These are phyloP conservation scores for Phytophthora kernoviae DNA, from an alignment of 352 stramenopile species.

Conservation along the genomic window DNA sequence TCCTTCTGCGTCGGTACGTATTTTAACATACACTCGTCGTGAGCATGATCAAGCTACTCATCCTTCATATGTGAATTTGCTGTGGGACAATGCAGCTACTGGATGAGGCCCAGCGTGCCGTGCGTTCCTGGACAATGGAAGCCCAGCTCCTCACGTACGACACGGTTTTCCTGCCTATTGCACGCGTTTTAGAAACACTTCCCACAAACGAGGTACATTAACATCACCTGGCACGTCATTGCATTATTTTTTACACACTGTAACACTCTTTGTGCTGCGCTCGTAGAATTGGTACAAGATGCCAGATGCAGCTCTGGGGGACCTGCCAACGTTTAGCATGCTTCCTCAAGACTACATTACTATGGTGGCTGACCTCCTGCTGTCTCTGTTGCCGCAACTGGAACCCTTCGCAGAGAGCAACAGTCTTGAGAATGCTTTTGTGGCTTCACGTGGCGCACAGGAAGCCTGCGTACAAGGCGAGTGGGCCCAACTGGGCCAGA, in stretches of 20 bases:
- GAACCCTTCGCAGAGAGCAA: constrained; percentile 83
- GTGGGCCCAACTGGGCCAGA: constrained; percentile 55
- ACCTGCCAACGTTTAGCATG: constrained; percentile 77
- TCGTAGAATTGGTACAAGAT: constrained; percentile 59
- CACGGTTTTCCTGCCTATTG: constrained; percentile 70
- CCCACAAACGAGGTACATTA: constrained; percentile 49
- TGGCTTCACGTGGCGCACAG: constrained; percentile 57
- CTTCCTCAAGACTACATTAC: constrained; percentile 89
- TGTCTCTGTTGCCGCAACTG: constrained; percentile 80
- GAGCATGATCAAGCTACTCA: not conserved
- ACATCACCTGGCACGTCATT: not conserved
- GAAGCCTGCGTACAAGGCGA: constrained; percentile 51
- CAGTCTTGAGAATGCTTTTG: constrained; percentile 56
- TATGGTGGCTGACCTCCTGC: constrained; percentile 70
- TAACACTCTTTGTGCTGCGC: not conserved
- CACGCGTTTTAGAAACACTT: constrained; percentile 48
- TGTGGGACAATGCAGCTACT: constrained; percentile 40
- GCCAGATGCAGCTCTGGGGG: constrained; percentile 45
- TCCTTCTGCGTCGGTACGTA: constrained; percentile 27
- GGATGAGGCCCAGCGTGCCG: constrained; percentile 44
- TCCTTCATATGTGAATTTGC: not conserved
- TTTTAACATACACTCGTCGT: not conserved
- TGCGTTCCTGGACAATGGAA: constrained; percentile 54
- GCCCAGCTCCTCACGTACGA: constrained; percentile 78
- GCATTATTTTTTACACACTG: not conserved